These are phyloP conservation scores for Alternaria triticimaculans DNA, from an alignment of 2,329 filamentous ascomycete genomes.

Conservation along the genomic window DNA sequence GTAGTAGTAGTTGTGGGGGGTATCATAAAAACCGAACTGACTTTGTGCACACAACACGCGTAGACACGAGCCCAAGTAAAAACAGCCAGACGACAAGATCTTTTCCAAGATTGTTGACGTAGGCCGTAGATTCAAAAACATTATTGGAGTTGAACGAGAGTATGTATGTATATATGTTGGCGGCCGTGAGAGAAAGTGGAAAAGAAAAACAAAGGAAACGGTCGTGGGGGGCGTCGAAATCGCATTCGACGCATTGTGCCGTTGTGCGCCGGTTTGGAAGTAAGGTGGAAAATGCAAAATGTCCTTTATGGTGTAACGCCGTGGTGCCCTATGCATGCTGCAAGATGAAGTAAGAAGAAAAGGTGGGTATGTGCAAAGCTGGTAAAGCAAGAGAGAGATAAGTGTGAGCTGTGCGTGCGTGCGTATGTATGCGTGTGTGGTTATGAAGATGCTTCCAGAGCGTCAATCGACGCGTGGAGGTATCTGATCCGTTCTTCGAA, in stretches of 20 bases:
- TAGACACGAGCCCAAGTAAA: neutral
- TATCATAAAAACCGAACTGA: conserved; percentile 7
- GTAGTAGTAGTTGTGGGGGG: neutral
- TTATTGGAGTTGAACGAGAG: conserved; percentile 6
- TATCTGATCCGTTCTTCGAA: conserved; percentile 35
- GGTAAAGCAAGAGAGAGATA: conserved; percentile 7
- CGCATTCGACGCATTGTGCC: conserved; percentile 40
- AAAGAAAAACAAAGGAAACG: conserved; percentile 35
- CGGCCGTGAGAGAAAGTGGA: conserved; percentile 31
- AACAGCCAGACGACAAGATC: neutral
- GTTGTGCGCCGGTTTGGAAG: conserved; percentile 28
- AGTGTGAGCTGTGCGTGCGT: neutral
- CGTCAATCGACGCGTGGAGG: conserved; percentile 31
- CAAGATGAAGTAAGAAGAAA: neutral
- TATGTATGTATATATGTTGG: neutral
- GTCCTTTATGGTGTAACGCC: conserved; percentile 6
- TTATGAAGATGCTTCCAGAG: conserved; percentile 21
- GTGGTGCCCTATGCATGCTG: conserved; percentile 1
- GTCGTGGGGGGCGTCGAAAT: conserved; percentile 42
- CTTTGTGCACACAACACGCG: neutral
- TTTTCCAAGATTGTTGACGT: neutral
- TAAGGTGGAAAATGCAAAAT: conserved; percentile 3
- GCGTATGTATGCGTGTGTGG: neutral
- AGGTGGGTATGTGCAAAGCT: conserved; percentile 18
- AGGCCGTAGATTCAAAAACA: conserved; percentile 23